phyloP scores from a whole-genome alignment of 1,284 basidiomycete genomes.

The Meira nashicola region DNA sequence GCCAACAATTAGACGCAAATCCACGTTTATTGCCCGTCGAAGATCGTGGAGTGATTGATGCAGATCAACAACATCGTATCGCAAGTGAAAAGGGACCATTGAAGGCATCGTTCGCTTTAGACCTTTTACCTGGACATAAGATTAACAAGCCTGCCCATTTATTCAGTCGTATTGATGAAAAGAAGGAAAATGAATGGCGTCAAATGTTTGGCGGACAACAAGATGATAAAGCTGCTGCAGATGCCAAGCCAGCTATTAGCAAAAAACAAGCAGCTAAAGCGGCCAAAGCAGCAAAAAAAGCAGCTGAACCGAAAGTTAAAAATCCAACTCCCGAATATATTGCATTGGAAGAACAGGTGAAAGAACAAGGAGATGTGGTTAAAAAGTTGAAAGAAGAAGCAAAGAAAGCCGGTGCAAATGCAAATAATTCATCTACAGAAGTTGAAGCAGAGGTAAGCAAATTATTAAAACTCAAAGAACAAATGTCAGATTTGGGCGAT shows the following conservation, averaged over 20 bases:
- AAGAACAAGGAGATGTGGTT: slow-evolving; percentile 34
- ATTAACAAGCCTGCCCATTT: slow-evolving; percentile 83
- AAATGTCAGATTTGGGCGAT: slow-evolving; percentile 24
- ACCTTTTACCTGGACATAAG: slow-evolving; percentile 79
- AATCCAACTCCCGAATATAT: slow-evolving; percentile 41
- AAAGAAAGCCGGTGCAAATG: slow-evolving; percentile 6
- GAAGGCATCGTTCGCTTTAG: slow-evolving; percentile 59
- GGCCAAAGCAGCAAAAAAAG: slow-evolving; percentile 46
- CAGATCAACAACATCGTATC: neutral
- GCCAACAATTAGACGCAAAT: slow-evolving; percentile 84
- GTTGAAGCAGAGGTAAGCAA: neutral
- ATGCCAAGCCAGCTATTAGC: slow-evolving; percentile 34
- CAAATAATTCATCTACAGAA: neutral
- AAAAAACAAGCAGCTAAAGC: slow-evolving; percentile 48
- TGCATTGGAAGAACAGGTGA: slow-evolving; percentile 32
- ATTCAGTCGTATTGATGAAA: slow-evolving; percentile 90
- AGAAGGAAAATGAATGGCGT: slow-evolving; percentile 78
- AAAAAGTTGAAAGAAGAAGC: slow-evolving; percentile 20
- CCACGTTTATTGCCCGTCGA: slow-evolving; percentile 62
- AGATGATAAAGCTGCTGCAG: slow-evolving; percentile 45
- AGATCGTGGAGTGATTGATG: slow-evolving; percentile 8
- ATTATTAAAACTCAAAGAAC: slow-evolving; percentile 21
- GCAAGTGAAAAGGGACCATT: slow-evolving; percentile 1
- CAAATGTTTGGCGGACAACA: slow-evolving; percentile 69
- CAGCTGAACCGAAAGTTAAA: slow-evolving; percentile 25